A percentile compares a stretch with the other conserved stretches of the same genome.
phyloP scores from a whole-genome alignment of 176 grass and related monocot species.

The Hyparrhenia diplandra region DNA sequence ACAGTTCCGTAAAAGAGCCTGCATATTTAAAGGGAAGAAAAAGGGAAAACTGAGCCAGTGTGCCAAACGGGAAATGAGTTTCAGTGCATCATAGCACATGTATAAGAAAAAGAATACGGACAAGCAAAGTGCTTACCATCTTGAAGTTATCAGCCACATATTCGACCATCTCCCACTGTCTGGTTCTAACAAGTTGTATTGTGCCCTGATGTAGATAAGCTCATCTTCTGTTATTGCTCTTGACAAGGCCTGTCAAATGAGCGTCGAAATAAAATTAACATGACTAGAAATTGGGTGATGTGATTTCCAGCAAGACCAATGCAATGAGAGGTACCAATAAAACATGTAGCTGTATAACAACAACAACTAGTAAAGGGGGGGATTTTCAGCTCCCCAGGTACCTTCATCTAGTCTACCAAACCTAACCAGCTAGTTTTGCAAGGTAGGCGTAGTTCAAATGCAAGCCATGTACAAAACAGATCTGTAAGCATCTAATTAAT shows the following conservation, averaged over 20 bases:
- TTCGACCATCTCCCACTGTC: constrained; percentile 61
- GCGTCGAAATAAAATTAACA: neutral
- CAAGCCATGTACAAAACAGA: constrained; percentile 17
- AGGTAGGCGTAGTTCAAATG: neutral
- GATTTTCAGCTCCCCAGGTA: neutral
- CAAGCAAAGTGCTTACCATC: constrained; percentile 45
- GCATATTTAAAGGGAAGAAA: constrained; percentile 30
- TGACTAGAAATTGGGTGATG: neutral
- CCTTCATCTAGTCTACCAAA: neutral
- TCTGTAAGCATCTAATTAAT: neutral
- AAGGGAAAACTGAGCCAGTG: neutral
- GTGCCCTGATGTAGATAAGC: constrained; percentile 79
- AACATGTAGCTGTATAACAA: neutral
- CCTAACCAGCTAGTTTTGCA: constrained; percentile 16
- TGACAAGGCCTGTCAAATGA: constrained; percentile 71
- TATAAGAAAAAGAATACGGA: neutral
- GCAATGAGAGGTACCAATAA: constrained; percentile 10
- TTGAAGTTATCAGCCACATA: constrained; percentile 90
- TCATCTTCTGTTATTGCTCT: constrained; percentile 91
- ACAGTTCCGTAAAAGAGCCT: constrained; percentile 77
- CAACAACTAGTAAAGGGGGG: no score
- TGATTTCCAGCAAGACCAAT: neutral
- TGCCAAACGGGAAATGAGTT: neutral
- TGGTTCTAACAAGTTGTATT: constrained; percentile 87
- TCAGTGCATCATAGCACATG: neutral